Percentiles rank a stretch among this genome's conserved stretches.
Conservation (phyloP, 495 filamentous ascomycete species). For the Neurospora sp. region DNA sequence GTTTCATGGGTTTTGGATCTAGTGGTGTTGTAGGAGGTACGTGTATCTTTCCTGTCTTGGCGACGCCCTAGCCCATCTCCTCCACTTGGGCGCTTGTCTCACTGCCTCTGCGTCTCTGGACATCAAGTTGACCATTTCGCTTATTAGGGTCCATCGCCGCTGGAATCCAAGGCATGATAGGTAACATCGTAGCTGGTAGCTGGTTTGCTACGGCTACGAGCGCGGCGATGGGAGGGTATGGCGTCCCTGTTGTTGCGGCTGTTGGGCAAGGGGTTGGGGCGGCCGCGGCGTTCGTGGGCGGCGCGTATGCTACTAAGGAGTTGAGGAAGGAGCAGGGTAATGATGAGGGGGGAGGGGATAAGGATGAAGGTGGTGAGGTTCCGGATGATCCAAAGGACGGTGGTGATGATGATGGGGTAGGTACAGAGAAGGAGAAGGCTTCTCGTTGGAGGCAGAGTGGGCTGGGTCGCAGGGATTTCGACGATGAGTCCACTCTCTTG, state of each 20-base stretch:
- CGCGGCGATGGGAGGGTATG: background rate
- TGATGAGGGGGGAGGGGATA: background rate
- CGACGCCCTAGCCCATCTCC: background rate
- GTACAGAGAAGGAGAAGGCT: background rate
- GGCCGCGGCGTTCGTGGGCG: background rate
- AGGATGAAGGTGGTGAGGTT: background rate
- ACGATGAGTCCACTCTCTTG: background rate
- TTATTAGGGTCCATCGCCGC: background rate
- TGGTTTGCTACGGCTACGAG: background rate
- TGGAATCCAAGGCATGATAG: background rate
- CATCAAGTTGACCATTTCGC: background rate
- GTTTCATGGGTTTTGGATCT: background rate
- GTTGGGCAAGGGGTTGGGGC: background rate
- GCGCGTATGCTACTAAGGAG: background rate
- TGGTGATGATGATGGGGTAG: background rate
- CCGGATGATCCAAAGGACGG: background rate
- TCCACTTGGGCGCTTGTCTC: background rate
- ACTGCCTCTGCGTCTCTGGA: background rate
- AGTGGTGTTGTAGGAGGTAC: conserved; percentile 3
- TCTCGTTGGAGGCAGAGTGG: background rate
- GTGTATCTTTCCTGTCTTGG: background rate
- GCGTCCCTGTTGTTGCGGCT: background rate
- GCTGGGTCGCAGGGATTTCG: background rate
- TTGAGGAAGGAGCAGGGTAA: background rate
- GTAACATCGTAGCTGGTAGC: background rate